Percentiles rank a stretch among this genome's conserved stretches.
Conservation (phyloP, 495 filamentous ascomycete genomes). For the Penicillium mononematosum region DNA sequence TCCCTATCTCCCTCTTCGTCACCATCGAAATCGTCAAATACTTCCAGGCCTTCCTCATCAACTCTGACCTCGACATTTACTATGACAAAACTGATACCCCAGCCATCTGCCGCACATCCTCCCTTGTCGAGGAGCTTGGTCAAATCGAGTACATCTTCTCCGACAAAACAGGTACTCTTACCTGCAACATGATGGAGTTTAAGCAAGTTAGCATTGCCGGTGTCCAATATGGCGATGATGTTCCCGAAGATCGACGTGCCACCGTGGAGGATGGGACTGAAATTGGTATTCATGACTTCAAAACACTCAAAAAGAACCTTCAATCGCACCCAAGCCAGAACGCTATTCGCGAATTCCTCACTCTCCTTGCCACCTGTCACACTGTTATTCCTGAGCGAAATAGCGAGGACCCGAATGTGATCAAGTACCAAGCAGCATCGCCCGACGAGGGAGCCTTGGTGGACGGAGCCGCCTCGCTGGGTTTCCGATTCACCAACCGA, state of each 20-base stretch:
- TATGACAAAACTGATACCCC: constrained; percentile 94
- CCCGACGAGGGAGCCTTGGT: constrained; percentile 97
- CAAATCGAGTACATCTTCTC: constrained; percentile 99
- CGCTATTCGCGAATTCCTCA: constrained; percentile 85
- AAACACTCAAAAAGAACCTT: constrained; percentile 70
- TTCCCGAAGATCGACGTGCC: constrained; percentile 86
- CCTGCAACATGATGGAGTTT: constrained; percentile 99
- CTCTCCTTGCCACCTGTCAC: constrained; percentile 87
- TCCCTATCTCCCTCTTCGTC: constrained; percentile 96
- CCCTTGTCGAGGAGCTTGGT: constrained; percentile 93
- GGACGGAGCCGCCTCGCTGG: constrained; percentile 80
- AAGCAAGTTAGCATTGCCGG: constrained; percentile 90
- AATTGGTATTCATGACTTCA: constrained; percentile 85
- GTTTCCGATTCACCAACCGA: constrained; percentile 86
- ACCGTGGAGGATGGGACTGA: constrained; percentile 72
- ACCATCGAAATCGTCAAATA: constrained; percentile 98
- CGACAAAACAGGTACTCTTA: constrained; percentile 98
- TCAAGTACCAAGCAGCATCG: constrained; percentile 98
- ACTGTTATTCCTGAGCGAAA: constrained; percentile 93
- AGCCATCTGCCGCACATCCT: constrained; percentile 92
- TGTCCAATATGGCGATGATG: constrained; percentile 89
- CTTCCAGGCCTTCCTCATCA: constrained; percentile 94
- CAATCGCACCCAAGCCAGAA: constrained; percentile 63
- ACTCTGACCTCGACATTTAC: constrained; percentile 96
- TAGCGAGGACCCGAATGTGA: constrained; percentile 69